Evolutionary conservation across 352 stramenopile genomes (phyloP), one percentile per base, ranked within the genome.

Genomic region (Phytopythium ostracodes): DNA sequence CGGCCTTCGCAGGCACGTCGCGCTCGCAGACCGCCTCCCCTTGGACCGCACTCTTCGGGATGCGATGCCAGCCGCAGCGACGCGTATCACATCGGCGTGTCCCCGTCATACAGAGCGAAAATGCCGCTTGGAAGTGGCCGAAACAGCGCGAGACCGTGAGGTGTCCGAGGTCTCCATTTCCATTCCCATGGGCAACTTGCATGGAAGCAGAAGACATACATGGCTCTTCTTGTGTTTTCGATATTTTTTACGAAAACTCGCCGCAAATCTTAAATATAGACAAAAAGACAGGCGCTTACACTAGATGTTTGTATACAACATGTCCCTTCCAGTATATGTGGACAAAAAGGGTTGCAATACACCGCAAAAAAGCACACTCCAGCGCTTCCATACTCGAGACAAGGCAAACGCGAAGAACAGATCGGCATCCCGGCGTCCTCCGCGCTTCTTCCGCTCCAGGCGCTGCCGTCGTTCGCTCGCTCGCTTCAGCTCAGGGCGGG

Each of bases 231-330:
- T 11, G 24, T 22, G 11, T 49, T 49, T 20, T 49, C 10, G 33
- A 14, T 10, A 38, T 38, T 22, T 49, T 20, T 22, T 24, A 12
- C 15, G 12, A 47, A 47, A 22, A 3, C 6, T 24, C 20, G 20
- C 24, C n/a, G 24, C 46, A 14, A 52, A 52, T 52, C 46, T 52
- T 52, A 24, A 52, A 15, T n/a, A 52, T 35, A 35, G 11, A 52
- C 11, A 52, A 29, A 52, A 33, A 52, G 2, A 31, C 11, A n/a
- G 22, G 22, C n/a, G n/a, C 14, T 33, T 11, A 52, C 22, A 52
- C 14, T 52, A 35, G 24, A 12, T 56, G 18, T 56, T n/a, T 56
- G 50, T 38, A 43, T 40, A 11, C 9, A 1, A 15, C 8, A 18
- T 6, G n/a, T 18, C 50, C 12, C 50, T 56, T 42, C 27, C 29